Base-by-base conservation (phyloP, 2,329 filamentous ascomycete genomes). In the Zymoseptoria tritici region DNA sequence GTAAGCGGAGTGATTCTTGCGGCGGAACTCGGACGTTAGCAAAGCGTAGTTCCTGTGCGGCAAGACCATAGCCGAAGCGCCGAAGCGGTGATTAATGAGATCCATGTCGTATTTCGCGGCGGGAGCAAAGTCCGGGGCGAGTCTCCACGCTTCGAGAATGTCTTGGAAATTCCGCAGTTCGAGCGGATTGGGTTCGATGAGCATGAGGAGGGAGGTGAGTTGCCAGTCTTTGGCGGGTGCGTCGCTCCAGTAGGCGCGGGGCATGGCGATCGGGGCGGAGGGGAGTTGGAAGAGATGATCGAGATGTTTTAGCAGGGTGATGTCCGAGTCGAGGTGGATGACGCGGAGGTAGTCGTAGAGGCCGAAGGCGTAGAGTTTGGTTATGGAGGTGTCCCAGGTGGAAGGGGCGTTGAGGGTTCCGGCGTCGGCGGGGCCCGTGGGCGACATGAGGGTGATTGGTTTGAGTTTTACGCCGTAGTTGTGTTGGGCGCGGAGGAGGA, bases 201-300 rank as follows among this genome's bases (percentile, higher is more conserved):
- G 79, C 73, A 88, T 82, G 52, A 89, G 68, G 50, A 85, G 79
- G 2, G 83, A 84, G 0, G 84, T 83, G 9, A 90, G 77, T 2
- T 79, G 77, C 62, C 78, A 77, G 21, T 62, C 58, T 20, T 55
- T 58, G 11, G 61, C 60, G n/a, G 64, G 63, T 0, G 81, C 81
- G 4, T 82, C 77, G 1, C 84, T 76, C 87, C 87, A 90, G 71
- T 90, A 90, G 8, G 87, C 88, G 31, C 85, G 82, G 1, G 87
- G 85, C 81, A 90, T 86, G 2, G 86, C 86, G 3, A 87, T 80
- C 9, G 63, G 62, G 3, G 65, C 79, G 1, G 76, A 70, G 0
- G 87, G 88, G 1, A 88, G 76, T 26, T 87, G 80, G 73, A 91
- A 91, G 0, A 90, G 78, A 57, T 90, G 86, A 65, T 91, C 88